These are phyloP conservation scores for Arachis monticola DNA, from an alignment of 331 rosid species.

Conservation along the genomic window DNA sequence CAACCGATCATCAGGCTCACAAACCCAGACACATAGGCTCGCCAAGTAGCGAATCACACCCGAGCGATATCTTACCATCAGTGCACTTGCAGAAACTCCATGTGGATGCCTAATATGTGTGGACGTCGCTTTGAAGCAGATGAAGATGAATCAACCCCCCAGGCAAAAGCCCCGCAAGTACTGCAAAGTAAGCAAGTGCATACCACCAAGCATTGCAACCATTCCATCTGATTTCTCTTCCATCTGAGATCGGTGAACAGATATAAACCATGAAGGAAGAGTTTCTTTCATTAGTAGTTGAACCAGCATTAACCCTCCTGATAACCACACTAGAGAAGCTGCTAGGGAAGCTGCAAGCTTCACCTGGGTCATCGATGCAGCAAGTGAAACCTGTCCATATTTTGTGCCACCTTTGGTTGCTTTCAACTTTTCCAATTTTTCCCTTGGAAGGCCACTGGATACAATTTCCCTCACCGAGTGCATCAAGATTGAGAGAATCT, in stretches of 20 bases:
- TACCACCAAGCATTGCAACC: slow-evolving; percentile 67
- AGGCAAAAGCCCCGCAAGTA: slow-evolving; percentile 69
- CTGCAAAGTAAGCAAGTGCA: slow-evolving; percentile 69
- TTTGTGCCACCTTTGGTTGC: slow-evolving; percentile 48
- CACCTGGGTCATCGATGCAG: slow-evolving; percentile 57
- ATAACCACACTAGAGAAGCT: slow-evolving; percentile 67
- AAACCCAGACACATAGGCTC: slow-evolving; percentile 62
- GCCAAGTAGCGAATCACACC: slow-evolving; percentile 73
- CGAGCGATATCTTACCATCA: slow-evolving; percentile 69
- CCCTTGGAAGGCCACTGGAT: slow-evolving; percentile 48
- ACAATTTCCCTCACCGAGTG: slow-evolving; percentile 62
- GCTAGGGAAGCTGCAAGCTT: slow-evolving; percentile 76
- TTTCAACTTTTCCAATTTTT: slow-evolving; percentile 47
- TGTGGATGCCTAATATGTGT: slow-evolving; percentile 59
- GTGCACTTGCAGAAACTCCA: slow-evolving; percentile 73
- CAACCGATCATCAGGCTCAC: slow-evolving; percentile 67
- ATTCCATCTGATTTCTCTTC: slow-evolving; percentile 57
- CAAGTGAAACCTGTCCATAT: slow-evolving; percentile 58
- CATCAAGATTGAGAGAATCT: slow-evolving; percentile 67
- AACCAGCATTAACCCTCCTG: slow-evolving; percentile 65
- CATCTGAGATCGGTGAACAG: slow-evolving; percentile 56
- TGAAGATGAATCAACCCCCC: slow-evolving; percentile 76
- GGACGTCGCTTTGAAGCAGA: slow-evolving; percentile 64
- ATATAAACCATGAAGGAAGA: slow-evolving; percentile 71
- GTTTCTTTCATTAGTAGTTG: slow-evolving; percentile 65